These are phyloP conservation scores for Nannochloropsis oceanica DNA, from an alignment of 108 stramenopile species.

Conservation along the genomic window DNA sequence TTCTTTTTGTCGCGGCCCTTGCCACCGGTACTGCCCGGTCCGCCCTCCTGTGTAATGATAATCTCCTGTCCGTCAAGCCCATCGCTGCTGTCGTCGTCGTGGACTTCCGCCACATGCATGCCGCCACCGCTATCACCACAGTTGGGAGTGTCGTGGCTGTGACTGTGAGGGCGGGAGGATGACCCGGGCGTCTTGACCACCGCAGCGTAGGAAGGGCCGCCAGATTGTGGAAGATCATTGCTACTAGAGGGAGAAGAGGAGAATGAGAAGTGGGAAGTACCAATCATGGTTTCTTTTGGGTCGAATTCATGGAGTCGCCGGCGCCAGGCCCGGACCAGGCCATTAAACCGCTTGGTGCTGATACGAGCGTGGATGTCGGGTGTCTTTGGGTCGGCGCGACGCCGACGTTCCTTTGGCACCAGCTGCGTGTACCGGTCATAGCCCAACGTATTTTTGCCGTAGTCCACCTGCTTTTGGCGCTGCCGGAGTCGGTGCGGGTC, in stretches of 20 bases:
- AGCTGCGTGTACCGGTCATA: constrained; percentile 15
- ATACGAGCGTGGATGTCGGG: constrained; percentile 18
- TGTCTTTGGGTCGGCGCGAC: constrained; percentile 4
- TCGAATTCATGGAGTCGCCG: constrained; percentile 20
- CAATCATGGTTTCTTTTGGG: background rate
- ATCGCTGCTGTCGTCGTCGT: too few relatives aligned
- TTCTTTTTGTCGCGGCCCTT: background rate
- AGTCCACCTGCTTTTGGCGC: constrained; percentile 38
- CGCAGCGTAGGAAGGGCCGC: too few relatives aligned
- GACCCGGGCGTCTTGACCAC: too few relatives aligned
- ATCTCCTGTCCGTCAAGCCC: background rate
- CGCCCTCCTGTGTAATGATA: background rate
- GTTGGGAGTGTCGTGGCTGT: too few relatives aligned
- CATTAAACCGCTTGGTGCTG: constrained; percentile 24
- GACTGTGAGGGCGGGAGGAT: too few relatives aligned
- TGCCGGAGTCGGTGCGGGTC: constrained; percentile 25
- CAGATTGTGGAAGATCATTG: too few relatives aligned
- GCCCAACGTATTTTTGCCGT: constrained; percentile 37
- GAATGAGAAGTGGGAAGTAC: too few relatives aligned
- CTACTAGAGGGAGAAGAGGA: too few relatives aligned
- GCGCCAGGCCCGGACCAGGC: constrained; percentile 21
- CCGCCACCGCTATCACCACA: too few relatives aligned
- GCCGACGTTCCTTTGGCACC: constrained; percentile 8
- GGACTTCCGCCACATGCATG: too few relatives aligned
- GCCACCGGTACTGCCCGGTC: background rate